Evolutionary conservation across 192 early-diverging fungal species (phyloP), one percentile per base, ranked within the genome.

Genomic region (Umbelopsis ramanniana): DNA sequence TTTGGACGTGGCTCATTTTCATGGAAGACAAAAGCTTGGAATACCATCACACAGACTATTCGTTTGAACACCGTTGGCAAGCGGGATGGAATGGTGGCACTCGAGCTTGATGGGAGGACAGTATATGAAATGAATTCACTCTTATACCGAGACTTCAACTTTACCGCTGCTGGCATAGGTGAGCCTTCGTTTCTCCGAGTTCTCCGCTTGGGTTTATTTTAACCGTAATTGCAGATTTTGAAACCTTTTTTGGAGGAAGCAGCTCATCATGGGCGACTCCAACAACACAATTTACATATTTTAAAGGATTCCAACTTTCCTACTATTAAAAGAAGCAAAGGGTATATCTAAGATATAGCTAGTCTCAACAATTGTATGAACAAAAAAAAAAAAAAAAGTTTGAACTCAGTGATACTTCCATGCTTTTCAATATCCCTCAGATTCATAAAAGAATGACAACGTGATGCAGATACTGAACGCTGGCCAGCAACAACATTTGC

Each of bases 1-100:
- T 67, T 89, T 24, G 87, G 84, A 14, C 82, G 87, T 2, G 87
- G 86, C 6, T 40, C 69, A 12, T 87, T 76, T 71, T 45, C 26
- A 11, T 89, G 83, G 71, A 63, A 57, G 38, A 68, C 78, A 11
- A 81, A 83, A 43, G 2, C 38, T 9, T 89, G 87, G 87, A 81
- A 52, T 46, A 70, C 69, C 24, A 46, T 89, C 10, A 57, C 60
- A 12, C 86, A 89, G 75, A 69, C 43, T 0, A 79, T 89, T 17
- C 48, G 43, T 9, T 40, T 76, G 47, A 80, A 80, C 23, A 76
- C 54, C 19, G 23, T 68, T 60, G 72, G 74, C n/a, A 70, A 76
- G 47, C 40, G 46, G 21, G 52, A 76, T 57, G 75, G 75, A 45
- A 19, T 14, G 4, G 53, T 71, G 0, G 40, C 12, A 60, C 24